Conservation (phyloP, 768 basidiomycete species). For the Naematelia aurantialba region DNA sequence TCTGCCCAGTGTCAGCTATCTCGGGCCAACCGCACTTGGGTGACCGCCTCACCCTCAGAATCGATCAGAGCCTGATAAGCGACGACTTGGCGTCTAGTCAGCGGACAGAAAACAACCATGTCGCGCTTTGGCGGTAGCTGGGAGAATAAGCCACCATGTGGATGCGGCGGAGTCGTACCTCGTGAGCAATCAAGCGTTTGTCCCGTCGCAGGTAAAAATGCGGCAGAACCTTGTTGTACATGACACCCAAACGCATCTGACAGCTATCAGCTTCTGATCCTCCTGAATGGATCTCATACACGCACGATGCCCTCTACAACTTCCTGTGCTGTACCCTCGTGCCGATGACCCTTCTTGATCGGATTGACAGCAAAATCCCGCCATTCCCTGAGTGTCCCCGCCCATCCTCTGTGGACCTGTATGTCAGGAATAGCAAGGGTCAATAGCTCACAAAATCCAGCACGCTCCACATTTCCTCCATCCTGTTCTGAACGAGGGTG, state of each 20-base stretch:
- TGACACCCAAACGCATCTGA: slow-evolving; percentile 45
- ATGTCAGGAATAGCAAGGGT: neutral
- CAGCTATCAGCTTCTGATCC: neutral
- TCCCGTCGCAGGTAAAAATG: slow-evolving; percentile 72
- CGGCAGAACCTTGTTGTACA: slow-evolving; percentile 70
- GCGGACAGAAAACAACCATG: slow-evolving; percentile 87
- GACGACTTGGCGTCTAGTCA: slow-evolving; percentile 65
- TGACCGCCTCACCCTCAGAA: slow-evolving; percentile 51
- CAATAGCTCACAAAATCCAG: slow-evolving; percentile 71
- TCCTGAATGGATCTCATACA: neutral
- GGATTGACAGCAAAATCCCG: slow-evolving; percentile 59
- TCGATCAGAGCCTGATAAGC: slow-evolving; percentile 70
- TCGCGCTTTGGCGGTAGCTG: slow-evolving; percentile 86
- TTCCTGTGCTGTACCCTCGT: slow-evolving; percentile 36
- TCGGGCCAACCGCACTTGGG: neutral
- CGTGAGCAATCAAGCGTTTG: slow-evolving; percentile 40
- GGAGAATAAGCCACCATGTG: slow-evolving; percentile 6
- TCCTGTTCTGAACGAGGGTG: slow-evolving; percentile 78
- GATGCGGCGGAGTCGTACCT: slow-evolving; percentile 17
- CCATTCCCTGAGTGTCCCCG: slow-evolving; percentile 77
- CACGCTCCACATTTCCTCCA: slow-evolving; percentile 86
- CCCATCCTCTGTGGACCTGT: slow-evolving; percentile 59
- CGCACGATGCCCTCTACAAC: slow-evolving; percentile 41
- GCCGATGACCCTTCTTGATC: slow-evolving; percentile 46
- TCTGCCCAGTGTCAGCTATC: slow-evolving; percentile 31